Base-by-base conservation (phyloP, 108 stramenopile species). In the Tribonema minus region DNA sequence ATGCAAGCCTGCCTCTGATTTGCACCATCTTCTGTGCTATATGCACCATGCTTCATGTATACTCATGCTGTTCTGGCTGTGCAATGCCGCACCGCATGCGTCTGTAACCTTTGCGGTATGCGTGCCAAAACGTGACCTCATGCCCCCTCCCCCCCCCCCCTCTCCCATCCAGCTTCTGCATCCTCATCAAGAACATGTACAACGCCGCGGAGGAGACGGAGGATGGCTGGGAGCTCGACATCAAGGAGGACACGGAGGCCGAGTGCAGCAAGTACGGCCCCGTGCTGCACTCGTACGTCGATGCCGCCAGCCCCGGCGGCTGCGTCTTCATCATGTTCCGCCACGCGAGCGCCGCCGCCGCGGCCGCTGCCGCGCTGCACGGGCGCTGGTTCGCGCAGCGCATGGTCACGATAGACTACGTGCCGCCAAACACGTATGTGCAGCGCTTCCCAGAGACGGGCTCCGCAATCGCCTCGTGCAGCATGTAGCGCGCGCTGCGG, bases 321-420 rank as follows among this genome's bases (percentile, higher is more conserved):
- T 88, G 92, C 80, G 93, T 96, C 59, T 92, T 89, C 72, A 91
- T 93, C 9, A 71, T 83, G 37, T 96, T 96, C 86, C 90, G 88
- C 23, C 75, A 82, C 23, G 72, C 83, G 2, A 85, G 86, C 61
- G 86, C 82, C 62, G 95, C 93, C 23, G 75, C 59, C 79, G 86
- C 34, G 30, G 69, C 80, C 3, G 93, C 93, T 29, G 85, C 88
- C n/a, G 91, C 84, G 75, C 87, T 96, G 26, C 91, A 93, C 38
- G 95, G 95, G 15, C 87, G 95, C 36, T 96, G 91, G 92, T 96
- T 96, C 74, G 95, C 93, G 68, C 91, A 91, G 81, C 86, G 94
- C 30, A 91, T 92, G 79, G 85, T 96, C 27, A 83, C 85, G 28
- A 94, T 94, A 0, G 79, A 80, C 30, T 80, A 68, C 59, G 65